Evolutionary conservation across 192 early-diverging fungal species (phyloP).

Genomic region (Bifiguratus adelaidae): DNA sequence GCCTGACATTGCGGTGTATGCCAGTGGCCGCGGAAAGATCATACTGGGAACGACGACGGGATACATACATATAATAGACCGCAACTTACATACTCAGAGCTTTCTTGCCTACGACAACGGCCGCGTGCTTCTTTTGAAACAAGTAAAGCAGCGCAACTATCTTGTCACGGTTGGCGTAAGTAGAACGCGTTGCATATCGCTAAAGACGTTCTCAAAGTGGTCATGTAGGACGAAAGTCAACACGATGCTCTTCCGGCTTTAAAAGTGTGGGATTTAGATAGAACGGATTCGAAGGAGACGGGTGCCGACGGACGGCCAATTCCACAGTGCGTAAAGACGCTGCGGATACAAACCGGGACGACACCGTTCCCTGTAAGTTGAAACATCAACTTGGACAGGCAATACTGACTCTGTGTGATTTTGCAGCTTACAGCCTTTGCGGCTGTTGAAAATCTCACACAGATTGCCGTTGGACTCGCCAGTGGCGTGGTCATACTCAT

Average conservation of each 20-base stretch:
- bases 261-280: constrained; percentile 76
- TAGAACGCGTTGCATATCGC: too few species aligned
- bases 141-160: constrained; percentile 67
- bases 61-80: constrained; percentile 65
- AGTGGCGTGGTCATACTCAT: constrained; percentile 84
- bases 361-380: constrained; percentile 52
- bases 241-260: too few species aligned
- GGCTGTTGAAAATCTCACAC: constrained; percentile 65
- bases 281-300: constrained; percentile 18
- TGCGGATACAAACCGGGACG: constrained; percentile 53
- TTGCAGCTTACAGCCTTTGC: constrained; percentile 60
- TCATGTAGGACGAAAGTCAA: too few species aligned
- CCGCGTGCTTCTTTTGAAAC: constrained; percentile 73
- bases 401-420: too few species aligned
- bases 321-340: constrained; percentile 45
- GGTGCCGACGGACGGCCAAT: constrained; percentile 26
- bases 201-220: too few species aligned
- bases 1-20: too few species aligned
- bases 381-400: too few species aligned
- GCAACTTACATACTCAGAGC: constrained; percentile 46
- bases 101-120: constrained; percentile 51
- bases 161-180: constrained; percentile 73
- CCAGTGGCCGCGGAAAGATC: too few species aligned
- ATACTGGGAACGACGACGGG: too few species aligned
- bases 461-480: constrained; percentile 86